phyloP scores from a whole-genome alignment of 177 flowering plant species.

The Vitis hybrid region DNA sequence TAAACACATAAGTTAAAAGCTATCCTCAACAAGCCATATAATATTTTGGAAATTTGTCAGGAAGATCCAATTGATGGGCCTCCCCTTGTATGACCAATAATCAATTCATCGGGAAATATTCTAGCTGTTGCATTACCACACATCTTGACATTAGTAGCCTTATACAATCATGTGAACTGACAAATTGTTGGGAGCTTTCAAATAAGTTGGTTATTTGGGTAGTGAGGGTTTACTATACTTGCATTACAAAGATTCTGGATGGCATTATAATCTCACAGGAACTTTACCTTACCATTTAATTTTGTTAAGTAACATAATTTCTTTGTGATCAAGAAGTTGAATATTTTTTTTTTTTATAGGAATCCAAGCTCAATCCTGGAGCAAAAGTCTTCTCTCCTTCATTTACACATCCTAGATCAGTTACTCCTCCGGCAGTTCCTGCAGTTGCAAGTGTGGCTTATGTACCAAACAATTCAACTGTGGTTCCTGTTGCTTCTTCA shows the following conservation, averaged over 20 bases:
- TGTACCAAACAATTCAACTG: slow-evolving; percentile 40
- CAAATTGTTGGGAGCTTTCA: neutral
- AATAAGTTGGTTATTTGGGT: neutral
- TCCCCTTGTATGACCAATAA: neutral
- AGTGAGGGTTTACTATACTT: neutral
- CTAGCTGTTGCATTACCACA: neutral
- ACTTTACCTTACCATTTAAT: neutral
- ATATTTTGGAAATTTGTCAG: neutral
- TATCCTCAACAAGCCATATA: neutral
- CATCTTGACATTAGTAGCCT: neutral
- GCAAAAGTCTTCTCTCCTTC: slow-evolving; percentile 80
- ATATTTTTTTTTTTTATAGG: slow-evolving; percentile 29
- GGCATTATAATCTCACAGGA: neutral
- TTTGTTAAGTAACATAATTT: neutral
- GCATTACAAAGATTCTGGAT: neutral
- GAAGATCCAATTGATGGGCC: neutral
- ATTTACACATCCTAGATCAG: slow-evolving; percentile 33
- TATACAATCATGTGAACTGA: neutral
- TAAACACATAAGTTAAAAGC: neutral
- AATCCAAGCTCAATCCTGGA: slow-evolving; percentile 86
- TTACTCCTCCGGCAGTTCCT: slow-evolving; percentile 34
- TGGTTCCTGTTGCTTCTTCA: slow-evolving; percentile 38
- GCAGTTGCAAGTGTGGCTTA: slow-evolving; percentile 38
- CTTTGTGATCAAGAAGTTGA: neutral
- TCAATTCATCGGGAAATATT: neutral